phyloP scores from a whole-genome alignment of 164 flowering plant species.

The Vitis cinerea region DNA sequence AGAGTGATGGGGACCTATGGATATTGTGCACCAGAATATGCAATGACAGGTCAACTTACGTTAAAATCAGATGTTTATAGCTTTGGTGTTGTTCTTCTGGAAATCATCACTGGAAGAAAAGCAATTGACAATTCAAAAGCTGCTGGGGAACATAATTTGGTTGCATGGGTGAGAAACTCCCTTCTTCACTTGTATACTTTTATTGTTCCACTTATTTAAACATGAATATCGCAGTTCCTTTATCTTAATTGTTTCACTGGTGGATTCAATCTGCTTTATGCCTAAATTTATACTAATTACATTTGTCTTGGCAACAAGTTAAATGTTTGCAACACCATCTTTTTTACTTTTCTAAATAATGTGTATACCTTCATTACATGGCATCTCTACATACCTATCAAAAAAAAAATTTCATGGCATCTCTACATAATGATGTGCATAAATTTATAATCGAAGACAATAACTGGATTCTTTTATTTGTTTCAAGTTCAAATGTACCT shows the following conservation, averaged over 20 bases:
- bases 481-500: too few relatives aligned
- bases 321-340: too few relatives aligned
- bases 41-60: slow-evolving; percentile 63
- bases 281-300: too few relatives aligned
- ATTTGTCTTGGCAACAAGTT: too few relatives aligned
- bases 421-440: too few relatives aligned
- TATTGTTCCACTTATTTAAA: background rate
- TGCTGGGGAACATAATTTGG: slow-evolving; percentile 56
- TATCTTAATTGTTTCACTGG: background rate
- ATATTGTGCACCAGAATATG: slow-evolving; percentile 69
- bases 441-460: too few relatives aligned
- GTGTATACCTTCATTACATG: too few relatives aligned
- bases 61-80: slow-evolving; percentile 67
- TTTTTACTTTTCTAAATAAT: too few relatives aligned
- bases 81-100: slow-evolving; percentile 67
- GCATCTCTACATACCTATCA: too few relatives aligned
- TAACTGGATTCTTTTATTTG: too few relatives aligned
- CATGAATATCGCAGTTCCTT: background rate
- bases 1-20: slow-evolving; percentile 73
- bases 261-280: too few relatives aligned
- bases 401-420: too few relatives aligned
- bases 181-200: background rate
- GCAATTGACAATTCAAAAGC: slow-evolving; percentile 58
- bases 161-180: slow-evolving; percentile 51
- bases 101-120: slow-evolving; percentile 60